A percentile compares a stretch with the other conserved stretches of the same genome.
Conservation (phyloP, 352 stramenopile genomes). For the Pythium monospermum region DNA sequence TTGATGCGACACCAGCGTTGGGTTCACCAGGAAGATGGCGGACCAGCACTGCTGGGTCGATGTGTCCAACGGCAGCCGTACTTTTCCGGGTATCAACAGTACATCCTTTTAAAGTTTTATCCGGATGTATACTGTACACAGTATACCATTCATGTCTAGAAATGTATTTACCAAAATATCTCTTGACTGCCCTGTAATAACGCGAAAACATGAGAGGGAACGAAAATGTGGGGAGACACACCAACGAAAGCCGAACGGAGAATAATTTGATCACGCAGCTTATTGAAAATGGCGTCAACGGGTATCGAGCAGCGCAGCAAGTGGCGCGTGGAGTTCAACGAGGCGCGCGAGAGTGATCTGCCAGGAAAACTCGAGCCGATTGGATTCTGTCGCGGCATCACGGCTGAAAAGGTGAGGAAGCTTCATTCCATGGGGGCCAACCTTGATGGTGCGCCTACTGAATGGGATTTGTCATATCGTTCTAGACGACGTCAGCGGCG, state of each 20-base stretch:
- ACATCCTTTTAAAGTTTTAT: no score
- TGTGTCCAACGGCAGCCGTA: conserved; percentile 18
- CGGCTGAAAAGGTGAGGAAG: conserved; percentile 41
- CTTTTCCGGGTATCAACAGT: not conserved
- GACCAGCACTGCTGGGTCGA: no score
- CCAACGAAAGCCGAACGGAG: no score
- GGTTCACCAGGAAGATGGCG: no score
- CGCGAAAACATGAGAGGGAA: not conserved
- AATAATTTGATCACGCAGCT: no score
- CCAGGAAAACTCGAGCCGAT: conserved; percentile 57
- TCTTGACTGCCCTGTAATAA: no score
- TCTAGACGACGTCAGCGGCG: conserved; percentile 42
- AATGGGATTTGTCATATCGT: not conserved
- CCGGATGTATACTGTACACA: not conserved
- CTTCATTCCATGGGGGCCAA: no score
- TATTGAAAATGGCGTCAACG: conserved; percentile 14
- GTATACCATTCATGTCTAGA: not conserved
- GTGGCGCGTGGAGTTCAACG: conserved; percentile 74
- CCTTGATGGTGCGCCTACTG: not conserved
- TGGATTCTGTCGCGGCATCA: conserved; percentile 57
- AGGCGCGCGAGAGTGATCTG: conserved; percentile 68
- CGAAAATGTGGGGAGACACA: not conserved
- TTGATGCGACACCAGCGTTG: no score
- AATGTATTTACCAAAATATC: no score
- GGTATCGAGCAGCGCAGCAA: conserved; percentile 35